A percentile compares a stretch with the other conserved stretches of the same genome.
Evolutionary conservation across 371 early-diverging fungal genomes (phyloP).

Genomic region (Syncephalastrum sp.): DNA sequence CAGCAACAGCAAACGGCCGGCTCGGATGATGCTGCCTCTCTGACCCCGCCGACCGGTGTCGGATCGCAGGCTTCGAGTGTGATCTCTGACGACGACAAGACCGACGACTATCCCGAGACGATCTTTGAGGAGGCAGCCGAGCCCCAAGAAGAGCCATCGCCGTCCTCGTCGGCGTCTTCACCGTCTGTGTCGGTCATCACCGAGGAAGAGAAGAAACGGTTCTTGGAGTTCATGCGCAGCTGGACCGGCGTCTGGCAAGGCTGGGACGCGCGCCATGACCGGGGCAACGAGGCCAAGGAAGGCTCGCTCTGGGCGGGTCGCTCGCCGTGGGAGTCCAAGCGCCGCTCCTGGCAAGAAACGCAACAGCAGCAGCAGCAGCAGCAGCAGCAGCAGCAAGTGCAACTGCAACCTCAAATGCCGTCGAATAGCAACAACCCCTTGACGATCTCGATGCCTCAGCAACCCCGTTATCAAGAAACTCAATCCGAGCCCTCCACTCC

Average conservation of each 20-base stretch:
- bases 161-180: background rate
- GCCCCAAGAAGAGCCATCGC: slow-evolving; percentile 2
- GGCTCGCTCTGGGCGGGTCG: slow-evolving; percentile 37
- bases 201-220: slow-evolving; percentile 43
- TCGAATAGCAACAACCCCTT: background rate
- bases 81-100: slow-evolving; percentile 3
- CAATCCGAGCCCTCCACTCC: slow-evolving; percentile 12
- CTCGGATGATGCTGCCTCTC: slow-evolving; percentile 9
- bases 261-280: slow-evolving; percentile 17
- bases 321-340: slow-evolving; percentile 29
- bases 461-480: background rate
- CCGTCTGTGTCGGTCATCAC: slow-evolving; percentile 23
- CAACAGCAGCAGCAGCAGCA: slow-evolving; percentile 1
- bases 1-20: slow-evolving; percentile 9
- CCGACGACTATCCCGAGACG: background rate
- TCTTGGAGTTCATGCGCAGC: slow-evolving; percentile 42
- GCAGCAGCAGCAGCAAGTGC: background rate
- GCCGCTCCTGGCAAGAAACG: slow-evolving; percentile 6
- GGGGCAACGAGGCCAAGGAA: slow-evolving; percentile 4
- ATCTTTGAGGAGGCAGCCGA: slow-evolving; percentile 3
- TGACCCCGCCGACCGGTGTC: background rate
- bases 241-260: slow-evolving; percentile 47
- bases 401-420: background rate
- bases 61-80: slow-evolving; percentile 10
- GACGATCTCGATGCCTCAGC: slow-evolving; percentile 4